phyloP scores from a whole-genome alignment of 1,284 basidiomycete genomes.

The Trametes sp. region DNA sequence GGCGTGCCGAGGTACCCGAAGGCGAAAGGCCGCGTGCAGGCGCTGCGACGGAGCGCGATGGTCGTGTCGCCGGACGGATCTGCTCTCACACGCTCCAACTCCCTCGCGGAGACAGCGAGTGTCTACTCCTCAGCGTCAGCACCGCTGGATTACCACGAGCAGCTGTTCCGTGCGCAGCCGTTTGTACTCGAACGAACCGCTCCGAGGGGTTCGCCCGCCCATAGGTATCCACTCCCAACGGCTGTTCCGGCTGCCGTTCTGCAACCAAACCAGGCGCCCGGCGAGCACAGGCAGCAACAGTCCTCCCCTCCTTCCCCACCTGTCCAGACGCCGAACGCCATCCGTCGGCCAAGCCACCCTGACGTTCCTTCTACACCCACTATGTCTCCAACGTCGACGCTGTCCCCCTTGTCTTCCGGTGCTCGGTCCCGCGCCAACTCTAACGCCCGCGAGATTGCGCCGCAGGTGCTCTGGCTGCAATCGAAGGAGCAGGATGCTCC shows the following conservation, averaged over 20 bases:
- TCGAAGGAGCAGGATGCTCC: neutral
- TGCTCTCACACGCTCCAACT: conserved; percentile 26
- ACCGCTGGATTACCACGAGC: conserved; percentile 41
- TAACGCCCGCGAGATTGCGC: conserved; percentile 14
- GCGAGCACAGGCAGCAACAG: neutral
- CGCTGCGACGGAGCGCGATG: conserved; percentile 14
- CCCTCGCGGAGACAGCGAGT: conserved; percentile 44
- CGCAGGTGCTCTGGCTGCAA: conserved; percentile 25
- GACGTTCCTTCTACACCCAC: conserved; percentile 13
- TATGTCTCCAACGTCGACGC: conserved; percentile 15
- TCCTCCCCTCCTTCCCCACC: neutral
- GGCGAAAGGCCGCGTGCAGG: conserved; percentile 17
- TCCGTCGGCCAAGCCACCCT: conserved; percentile 5
- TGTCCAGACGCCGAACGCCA: neutral
- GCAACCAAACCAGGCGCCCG: neutral
- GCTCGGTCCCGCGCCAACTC: conserved; percentile 18
- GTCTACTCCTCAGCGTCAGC: conserved; percentile 51
- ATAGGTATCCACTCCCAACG: conserved; percentile 21
- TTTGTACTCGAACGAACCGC: conserved; percentile 25
- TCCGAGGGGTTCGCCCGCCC: conserved; percentile 24
- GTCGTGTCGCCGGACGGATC: conserved; percentile 12
- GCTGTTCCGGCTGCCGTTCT: conserved; percentile 19
- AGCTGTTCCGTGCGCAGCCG: conserved; percentile 30
- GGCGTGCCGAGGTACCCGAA: conserved; percentile 26
- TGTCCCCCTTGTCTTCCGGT: conserved; percentile 4